These are phyloP conservation scores for Royoungia palumana DNA, from an alignment of 768 basidiomycete species.

Conservation along the genomic window DNA sequence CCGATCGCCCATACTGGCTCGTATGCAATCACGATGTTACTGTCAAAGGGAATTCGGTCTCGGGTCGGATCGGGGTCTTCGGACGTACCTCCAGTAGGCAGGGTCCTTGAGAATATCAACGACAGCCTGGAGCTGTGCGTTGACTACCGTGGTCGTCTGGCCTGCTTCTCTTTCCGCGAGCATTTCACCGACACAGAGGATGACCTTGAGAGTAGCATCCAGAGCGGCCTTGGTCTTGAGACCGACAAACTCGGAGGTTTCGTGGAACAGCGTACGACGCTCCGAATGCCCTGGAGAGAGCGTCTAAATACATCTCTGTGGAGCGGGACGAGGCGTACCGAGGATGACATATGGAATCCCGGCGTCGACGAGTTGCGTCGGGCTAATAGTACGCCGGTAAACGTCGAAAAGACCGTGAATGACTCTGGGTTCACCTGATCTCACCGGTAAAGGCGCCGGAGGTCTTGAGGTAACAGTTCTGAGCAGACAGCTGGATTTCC, in stretches of 20 bases:
- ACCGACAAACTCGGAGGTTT: constrained; percentile 79
- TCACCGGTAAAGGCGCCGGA: constrained; percentile 96
- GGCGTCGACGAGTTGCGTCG: constrained; percentile 83
- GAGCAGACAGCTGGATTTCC: constrained; percentile 79
- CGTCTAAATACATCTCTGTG: background rate
- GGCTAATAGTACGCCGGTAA: constrained; percentile 40
- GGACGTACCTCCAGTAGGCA: constrained; percentile 76
- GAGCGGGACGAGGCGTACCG: constrained; percentile 44
- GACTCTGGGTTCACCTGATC: constrained; percentile 60
- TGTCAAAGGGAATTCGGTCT: constrained; percentile 25
- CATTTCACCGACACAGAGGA: constrained; percentile 96
- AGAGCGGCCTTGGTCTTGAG: constrained; percentile 84
- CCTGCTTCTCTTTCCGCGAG: constrained; percentile 80
- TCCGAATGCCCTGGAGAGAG: constrained; percentile 85
- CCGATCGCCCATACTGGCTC: constrained; percentile 99
- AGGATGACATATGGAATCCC: constrained; percentile 88
- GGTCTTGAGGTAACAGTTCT: constrained; percentile 84
- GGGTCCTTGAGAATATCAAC: constrained; percentile 52
- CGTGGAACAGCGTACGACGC: constrained; percentile 89
- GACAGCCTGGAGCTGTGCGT: constrained; percentile 77
- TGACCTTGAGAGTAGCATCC: constrained; percentile 72
- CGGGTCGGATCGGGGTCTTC: background rate
- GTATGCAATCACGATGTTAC: constrained; percentile 92
- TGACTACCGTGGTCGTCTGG: constrained; percentile 75
- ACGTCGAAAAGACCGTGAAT: background rate